A percentile compares a stretch with the other conserved stretches of the same genome.
Conservation (phyloP, 2,329 filamentous ascomycete genomes). For the Talaromyces albobiverticillius region DNA sequence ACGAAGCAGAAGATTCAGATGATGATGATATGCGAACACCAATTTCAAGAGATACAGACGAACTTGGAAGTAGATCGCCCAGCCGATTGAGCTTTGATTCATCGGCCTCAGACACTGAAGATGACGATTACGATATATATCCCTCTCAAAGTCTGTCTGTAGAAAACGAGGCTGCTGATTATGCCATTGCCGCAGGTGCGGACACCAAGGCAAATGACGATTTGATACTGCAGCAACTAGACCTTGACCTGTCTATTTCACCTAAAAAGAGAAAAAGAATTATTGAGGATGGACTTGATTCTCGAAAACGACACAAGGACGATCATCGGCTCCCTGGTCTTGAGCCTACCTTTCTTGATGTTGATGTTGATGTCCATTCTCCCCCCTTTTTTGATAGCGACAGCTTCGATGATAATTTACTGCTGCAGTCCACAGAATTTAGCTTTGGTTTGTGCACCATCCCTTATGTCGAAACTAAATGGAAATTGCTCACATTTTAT, state of each 20-base stretch:
- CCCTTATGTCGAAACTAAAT: neutral
- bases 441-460: slow-evolving; percentile 5
- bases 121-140: slow-evolving; percentile 29
- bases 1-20: slow-evolving; percentile 80
- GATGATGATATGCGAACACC: slow-evolving; percentile 75
- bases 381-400: slow-evolving; percentile 1
- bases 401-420: slow-evolving; percentile 3
- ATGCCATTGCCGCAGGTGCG: slow-evolving; percentile 15
- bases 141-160: slow-evolving; percentile 18
- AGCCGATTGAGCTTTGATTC: slow-evolving; percentile 63
- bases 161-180: slow-evolving; percentile 21
- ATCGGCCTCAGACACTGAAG: slow-evolving; percentile 51
- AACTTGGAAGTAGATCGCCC: slow-evolving; percentile 75
- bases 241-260: slow-evolving; percentile 49
- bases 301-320: slow-evolving; percentile 78
- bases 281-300: slow-evolving; percentile 60
- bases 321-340: slow-evolving; percentile 76
- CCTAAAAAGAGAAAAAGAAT: slow-evolving; percentile 74
- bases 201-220: slow-evolving; percentile 17
- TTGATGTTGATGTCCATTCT: slow-evolving; percentile 1
- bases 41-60: slow-evolving; percentile 73
- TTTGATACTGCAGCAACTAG: slow-evolving; percentile 18
- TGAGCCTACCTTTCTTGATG: slow-evolving; percentile 53
- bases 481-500: neutral
- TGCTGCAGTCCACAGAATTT: slow-evolving; percentile 1